Conservation (phyloP, 2,329 filamentous ascomycete species). For the Penicillium hordei region DNA sequence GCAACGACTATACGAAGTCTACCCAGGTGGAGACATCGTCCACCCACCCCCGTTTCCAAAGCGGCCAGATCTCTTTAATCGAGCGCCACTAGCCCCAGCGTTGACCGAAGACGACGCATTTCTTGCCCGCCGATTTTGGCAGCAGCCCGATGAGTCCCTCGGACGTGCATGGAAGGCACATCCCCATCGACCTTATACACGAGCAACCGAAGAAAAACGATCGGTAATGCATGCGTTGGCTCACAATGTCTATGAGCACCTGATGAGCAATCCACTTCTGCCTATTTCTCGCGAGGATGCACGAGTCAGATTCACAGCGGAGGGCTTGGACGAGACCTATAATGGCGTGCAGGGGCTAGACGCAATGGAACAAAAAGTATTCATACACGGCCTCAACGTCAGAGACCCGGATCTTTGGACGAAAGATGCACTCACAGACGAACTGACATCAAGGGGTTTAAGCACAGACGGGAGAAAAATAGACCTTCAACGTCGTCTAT, state of each 20-base stretch:
- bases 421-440: neutral
- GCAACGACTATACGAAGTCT: neutral
- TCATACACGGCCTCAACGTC: neutral
- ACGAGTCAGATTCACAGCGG: constrained; percentile 5
- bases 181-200: constrained; percentile 5
- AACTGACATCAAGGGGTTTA: constrained; percentile 20
- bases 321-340: constrained; percentile 9
- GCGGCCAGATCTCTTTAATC: constrained; percentile 23
- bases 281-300: constrained; percentile 19
- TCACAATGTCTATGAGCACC: constrained; percentile 35
- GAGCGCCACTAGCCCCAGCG: constrained; percentile 28
- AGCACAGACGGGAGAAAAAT: constrained; percentile 7
- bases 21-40: constrained; percentile 1
- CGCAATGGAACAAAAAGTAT: neutral
- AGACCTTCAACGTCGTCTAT: constrained; percentile 24
- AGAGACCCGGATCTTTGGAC: constrained; percentile 6
- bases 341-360: constrained; percentile 5
- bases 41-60: neutral
- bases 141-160: constrained; percentile 24
- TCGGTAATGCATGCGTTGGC: constrained; percentile 24
- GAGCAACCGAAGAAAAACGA: neutral
- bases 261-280: constrained; percentile 24
- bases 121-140: constrained; percentile 32
- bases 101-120: constrained; percentile 25
- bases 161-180: constrained; percentile 11